Conservation (phyloP, 2,329 filamentous ascomycete species). For the Cryphonectria nitschkei region DNA sequence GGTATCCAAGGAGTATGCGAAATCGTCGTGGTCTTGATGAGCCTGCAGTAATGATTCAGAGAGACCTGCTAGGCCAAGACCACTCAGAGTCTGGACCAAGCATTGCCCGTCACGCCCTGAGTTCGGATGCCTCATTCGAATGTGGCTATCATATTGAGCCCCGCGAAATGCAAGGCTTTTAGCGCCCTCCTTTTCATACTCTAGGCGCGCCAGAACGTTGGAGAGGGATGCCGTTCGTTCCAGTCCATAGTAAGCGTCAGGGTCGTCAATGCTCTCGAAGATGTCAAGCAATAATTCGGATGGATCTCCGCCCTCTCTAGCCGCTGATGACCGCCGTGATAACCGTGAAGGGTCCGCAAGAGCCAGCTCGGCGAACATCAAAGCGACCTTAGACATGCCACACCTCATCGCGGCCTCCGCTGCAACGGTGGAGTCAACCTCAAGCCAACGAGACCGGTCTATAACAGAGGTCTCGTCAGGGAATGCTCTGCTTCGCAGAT, state of each 20-base stretch:
- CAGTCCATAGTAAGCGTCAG: slow-evolving; percentile 93
- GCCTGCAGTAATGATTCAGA: slow-evolving; percentile 77
- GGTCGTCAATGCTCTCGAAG: slow-evolving; percentile 92
- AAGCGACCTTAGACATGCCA: slow-evolving; percentile 83
- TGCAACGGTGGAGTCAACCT: slow-evolving; percentile 74
- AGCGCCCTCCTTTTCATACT: slow-evolving; percentile 85
- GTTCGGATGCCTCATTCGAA: slow-evolving; percentile 63
- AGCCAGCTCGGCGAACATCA: slow-evolving; percentile 80
- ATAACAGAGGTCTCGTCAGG: slow-evolving; percentile 78
- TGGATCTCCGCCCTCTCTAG: slow-evolving; percentile 54
- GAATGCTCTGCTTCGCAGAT: slow-evolving; percentile 79
- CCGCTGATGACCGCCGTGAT: slow-evolving; percentile 69
- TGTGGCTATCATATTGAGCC: slow-evolving; percentile 85
- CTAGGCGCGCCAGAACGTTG: slow-evolving; percentile 78
- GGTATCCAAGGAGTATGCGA: slow-evolving; percentile 65
- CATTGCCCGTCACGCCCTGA: slow-evolving; percentile 66
- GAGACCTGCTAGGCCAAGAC: slow-evolving; percentile 81
- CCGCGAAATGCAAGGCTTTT: slow-evolving; percentile 90
- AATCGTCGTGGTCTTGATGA: slow-evolving; percentile 63
- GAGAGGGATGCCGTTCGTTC: slow-evolving; percentile 75
- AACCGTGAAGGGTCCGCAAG: slow-evolving; percentile 58
- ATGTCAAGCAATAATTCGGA: slow-evolving; percentile 76
- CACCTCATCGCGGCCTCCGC: slow-evolving; percentile 75
- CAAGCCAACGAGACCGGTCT: slow-evolving; percentile 82
- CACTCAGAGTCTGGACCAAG: slow-evolving; percentile 76